phyloP scores from a whole-genome alignment of 176 grass and related monocot genomes.

The Chloris gayana region DNA sequence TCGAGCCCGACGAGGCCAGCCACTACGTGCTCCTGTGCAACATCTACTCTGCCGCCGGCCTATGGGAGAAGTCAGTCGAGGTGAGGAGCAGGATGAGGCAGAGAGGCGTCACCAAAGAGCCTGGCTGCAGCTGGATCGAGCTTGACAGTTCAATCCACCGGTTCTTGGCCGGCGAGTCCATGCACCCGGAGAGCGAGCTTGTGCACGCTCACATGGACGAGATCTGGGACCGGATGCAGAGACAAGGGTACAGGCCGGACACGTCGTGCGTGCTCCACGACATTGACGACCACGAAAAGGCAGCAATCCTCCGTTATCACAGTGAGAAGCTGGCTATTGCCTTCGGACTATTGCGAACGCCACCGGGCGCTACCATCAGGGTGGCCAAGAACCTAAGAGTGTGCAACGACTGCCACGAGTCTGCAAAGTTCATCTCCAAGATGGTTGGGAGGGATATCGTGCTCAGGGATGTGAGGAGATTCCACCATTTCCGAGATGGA shows the following conservation, averaged over 20 bases:
- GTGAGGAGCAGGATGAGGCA: constrained; percentile 65
- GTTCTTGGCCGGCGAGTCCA: constrained; percentile 76
- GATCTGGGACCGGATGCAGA: constrained; percentile 79
- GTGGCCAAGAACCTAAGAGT: constrained; percentile 95
- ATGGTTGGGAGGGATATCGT: constrained; percentile 74
- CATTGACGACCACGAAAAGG: constrained; percentile 69
- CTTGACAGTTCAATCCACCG: constrained; percentile 58
- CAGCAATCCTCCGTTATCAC: constrained; percentile 62
- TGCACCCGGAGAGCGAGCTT: constrained; percentile 63
- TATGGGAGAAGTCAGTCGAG: constrained; percentile 59
- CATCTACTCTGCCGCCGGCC: constrained; percentile 76
- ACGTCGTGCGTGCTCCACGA: constrained; percentile 84
- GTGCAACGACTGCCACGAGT: constrained; percentile 95
- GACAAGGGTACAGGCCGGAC: constrained; percentile 74
- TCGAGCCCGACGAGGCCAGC: constrained; percentile 81
- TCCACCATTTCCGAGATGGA: constrained; percentile 84
- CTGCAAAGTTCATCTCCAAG: constrained; percentile 80
- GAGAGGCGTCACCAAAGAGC: constrained; percentile 72
- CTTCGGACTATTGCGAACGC: constrained; percentile 65
- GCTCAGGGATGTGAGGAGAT: constrained; percentile 78
- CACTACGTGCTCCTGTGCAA: constrained; percentile 94
- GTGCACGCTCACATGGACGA: constrained; percentile 64
- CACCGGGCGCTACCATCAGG: constrained; percentile 62
- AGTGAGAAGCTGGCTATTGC: constrained; percentile 96
- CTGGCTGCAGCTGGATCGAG: constrained; percentile 93